Percentiles rank a stretch among this genome's conserved stretches.
phyloP scores from a whole-genome alignment of 1,139 yeast species.

The Meyerozyma athensensis region DNA sequence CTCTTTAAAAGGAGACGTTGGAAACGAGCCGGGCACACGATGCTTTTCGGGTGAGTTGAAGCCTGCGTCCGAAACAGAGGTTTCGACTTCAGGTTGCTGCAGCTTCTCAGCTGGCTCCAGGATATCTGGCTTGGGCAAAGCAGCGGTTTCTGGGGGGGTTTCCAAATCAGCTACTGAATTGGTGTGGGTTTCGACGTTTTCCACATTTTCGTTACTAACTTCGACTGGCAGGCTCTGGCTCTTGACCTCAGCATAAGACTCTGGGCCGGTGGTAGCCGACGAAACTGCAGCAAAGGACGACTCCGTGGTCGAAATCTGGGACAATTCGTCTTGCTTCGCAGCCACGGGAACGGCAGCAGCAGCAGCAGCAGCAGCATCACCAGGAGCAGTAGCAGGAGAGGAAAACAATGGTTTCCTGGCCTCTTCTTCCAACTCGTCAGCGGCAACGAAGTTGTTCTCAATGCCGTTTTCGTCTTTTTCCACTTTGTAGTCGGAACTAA shows the following conservation, averaged over 20 bases:
- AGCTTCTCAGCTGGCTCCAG: conserved; percentile 10
- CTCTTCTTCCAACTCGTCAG: conserved; percentile 20
- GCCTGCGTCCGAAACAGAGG: conserved; percentile 6
- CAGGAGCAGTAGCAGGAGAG: background rate
- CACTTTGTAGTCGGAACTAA: conserved; percentile 22
- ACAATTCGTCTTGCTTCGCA: conserved; percentile 8
- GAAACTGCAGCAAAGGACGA: conserved; percentile 44
- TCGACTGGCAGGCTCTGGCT: conserved; percentile 5
- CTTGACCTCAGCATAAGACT: conserved; percentile 16
- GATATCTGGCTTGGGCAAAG: conserved; percentile 7
- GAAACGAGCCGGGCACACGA: conserved; percentile 23
- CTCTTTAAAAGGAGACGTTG: conserved; percentile 13
- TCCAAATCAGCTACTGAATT: conserved; percentile 18
- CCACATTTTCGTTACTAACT: conserved; percentile 14
- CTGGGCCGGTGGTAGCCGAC: conserved; percentile 19
- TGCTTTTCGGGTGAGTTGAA: conserved; percentile 6
- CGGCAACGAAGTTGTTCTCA: conserved; percentile 31
- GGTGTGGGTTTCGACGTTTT: conserved; percentile 21
- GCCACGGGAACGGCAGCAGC: conserved; percentile 6
- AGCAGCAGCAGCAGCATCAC: conserved; percentile 5
- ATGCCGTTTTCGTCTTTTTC: conserved; percentile 34
- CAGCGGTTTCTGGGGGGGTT: conserved; percentile 12
- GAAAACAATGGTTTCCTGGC: background rate
- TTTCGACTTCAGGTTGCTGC: conserved; percentile 7
- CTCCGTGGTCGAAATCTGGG: conserved; percentile 29